Evolutionary conservation across 139 green algal species (phyloP).

Genomic region (Ettlia oleoabundans): DNA sequence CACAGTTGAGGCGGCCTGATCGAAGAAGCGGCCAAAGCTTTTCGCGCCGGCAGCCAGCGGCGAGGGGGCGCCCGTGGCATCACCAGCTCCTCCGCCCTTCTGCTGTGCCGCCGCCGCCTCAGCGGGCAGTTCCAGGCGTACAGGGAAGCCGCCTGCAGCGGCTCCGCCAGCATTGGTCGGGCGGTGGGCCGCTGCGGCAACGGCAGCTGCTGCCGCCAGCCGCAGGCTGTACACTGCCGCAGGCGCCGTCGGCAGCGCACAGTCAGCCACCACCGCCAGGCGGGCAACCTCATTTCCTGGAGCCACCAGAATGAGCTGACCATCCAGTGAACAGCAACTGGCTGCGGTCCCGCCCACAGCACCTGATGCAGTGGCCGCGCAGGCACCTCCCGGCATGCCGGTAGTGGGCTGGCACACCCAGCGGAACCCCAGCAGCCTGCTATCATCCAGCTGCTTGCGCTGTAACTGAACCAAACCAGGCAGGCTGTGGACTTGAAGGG

Average conservation of each 20-base stretch:
- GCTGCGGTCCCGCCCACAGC: too few relatives aligned
- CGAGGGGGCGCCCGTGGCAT: not conserved
- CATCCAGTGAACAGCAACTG: conserved; percentile 39
- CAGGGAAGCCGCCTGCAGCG: not conserved
- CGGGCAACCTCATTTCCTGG: conserved; percentile 40
- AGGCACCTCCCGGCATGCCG: not conserved
- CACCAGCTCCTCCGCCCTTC: not conserved
- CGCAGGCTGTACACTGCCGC: conserved; percentile 37
- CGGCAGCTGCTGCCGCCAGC: conserved; percentile 38
- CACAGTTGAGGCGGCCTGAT: conserved; percentile 14
- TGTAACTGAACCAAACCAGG: conserved; percentile 42
- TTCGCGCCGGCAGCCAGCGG: not conserved
- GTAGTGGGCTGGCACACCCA: conserved; percentile 15
- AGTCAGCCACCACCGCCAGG: conserved; percentile 36
- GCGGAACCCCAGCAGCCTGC: conserved; percentile 45
- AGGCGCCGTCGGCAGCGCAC: conserved; percentile 8
- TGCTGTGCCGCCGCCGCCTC: not conserved
- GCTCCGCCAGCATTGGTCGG: not conserved
- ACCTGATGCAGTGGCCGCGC: too few relatives aligned
- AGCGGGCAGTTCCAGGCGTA: not conserved
- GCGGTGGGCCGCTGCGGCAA: conserved; percentile 5
- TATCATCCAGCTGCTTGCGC: conserved; percentile 24
- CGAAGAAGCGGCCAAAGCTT: conserved; percentile 11
- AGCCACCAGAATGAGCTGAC: conserved; percentile 44
- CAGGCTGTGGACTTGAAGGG: conserved; percentile 44